Evolutionary conservation across 176 grass and related monocot species (phyloP).

Genomic region (Avena sativa): DNA sequence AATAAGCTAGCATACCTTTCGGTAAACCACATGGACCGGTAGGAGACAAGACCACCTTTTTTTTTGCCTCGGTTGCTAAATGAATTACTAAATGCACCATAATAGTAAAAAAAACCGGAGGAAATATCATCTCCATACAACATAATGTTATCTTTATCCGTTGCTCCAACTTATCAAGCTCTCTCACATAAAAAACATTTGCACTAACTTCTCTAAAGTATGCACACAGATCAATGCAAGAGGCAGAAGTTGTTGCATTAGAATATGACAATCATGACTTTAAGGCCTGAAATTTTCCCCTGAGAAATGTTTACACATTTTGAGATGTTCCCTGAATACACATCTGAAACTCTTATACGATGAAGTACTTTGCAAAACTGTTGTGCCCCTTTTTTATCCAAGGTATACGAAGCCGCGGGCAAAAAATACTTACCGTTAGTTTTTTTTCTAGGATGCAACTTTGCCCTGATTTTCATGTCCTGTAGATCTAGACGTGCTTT

Average conservation of each 20-base stretch:
- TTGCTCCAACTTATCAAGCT: not conserved
- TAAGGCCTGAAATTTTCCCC: not conserved
- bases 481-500: not conserved
- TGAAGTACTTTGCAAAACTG: not conserved
- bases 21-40: not conserved
- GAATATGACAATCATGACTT: conserved; percentile 3
- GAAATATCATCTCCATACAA: not conserved
- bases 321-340: not conserved
- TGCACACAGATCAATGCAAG: not conserved
- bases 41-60: not conserved
- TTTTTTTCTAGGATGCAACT: conserved; percentile 17
- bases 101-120: not conserved
- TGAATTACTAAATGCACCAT: not conserved
- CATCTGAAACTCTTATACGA: not conserved
- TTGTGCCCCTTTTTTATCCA: not conserved
- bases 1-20: not conserved
- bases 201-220: not conserved
- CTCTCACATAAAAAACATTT: not conserved
- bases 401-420: conserved; percentile 11
- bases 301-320: conserved; percentile 5
- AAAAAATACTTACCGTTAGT: conserved; percentile 21
- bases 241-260: not conserved
- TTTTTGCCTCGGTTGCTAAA: not conserved
- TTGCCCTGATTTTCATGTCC: conserved; percentile 8
- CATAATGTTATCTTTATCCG: not conserved